Conservation (phyloP, 371 early-diverging fungal genomes). For the Mucor lusitanicus region DNA sequence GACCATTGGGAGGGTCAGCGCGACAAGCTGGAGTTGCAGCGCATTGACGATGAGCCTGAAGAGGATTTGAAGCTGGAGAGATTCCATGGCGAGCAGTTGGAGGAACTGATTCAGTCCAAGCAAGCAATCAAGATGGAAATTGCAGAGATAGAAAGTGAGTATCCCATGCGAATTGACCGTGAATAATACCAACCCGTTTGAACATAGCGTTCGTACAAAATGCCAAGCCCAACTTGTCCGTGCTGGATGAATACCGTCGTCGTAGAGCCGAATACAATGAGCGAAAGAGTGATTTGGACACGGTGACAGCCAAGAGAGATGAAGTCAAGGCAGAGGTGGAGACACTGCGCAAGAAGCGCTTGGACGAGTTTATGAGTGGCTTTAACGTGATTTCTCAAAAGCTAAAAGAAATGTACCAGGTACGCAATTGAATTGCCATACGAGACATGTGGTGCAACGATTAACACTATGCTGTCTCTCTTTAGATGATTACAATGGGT, state of each 20-base stretch:
- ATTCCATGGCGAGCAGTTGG: constrained; percentile 56
- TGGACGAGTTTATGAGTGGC: constrained; percentile 96
- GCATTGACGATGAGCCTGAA: constrained; percentile 45
- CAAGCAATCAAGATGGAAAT: constrained; percentile 44
- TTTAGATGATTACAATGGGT: constrained; percentile 96
- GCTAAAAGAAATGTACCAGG: constrained; percentile 99
- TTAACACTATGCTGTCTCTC: too few relatives aligned
- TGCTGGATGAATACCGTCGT: constrained; percentile 84
- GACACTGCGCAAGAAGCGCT: constrained; percentile 76
- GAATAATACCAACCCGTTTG: too few relatives aligned
- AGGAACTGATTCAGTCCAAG: constrained; percentile 39
- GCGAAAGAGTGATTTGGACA: constrained; percentile 77
- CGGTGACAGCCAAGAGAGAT: constrained; percentile 74
- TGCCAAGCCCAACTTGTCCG: constrained; percentile 86
- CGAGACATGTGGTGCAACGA: too few relatives aligned
- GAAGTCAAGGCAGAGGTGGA: constrained; percentile 75
- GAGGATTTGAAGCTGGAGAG: constrained; percentile 54
- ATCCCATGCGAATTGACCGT: too few relatives aligned
- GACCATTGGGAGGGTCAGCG: constrained; percentile 57
- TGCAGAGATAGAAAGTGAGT: constrained; percentile 50
- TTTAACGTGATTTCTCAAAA: constrained; percentile 93
- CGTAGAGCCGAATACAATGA: constrained; percentile 75
- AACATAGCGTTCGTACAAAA: constrained; percentile 59
- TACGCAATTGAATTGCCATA: too few relatives aligned
- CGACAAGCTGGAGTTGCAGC: constrained; percentile 58